phyloP scores from a whole-genome alignment of 106 monocot species.

The Dendrobium catenatum region DNA sequence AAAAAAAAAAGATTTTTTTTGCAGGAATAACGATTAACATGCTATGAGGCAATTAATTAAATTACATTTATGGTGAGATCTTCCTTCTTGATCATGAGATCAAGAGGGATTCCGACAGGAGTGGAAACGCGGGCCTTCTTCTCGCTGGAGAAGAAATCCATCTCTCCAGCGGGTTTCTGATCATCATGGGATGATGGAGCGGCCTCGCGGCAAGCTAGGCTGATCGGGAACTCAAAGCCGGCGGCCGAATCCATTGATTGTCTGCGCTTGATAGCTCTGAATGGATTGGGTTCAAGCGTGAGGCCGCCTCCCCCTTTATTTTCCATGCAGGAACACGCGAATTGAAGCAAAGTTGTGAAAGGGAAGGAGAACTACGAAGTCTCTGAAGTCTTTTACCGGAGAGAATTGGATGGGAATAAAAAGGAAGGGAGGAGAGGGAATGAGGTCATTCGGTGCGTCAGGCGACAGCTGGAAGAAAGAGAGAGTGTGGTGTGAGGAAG shows the following conservation, averaged over 20 bases:
- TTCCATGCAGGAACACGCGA: conserved; percentile 15
- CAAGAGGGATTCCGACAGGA: background rate
- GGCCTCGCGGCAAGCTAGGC: background rate
- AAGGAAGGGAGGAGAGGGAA: background rate
- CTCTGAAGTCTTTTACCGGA: conserved; percentile 37
- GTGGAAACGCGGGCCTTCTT: conserved; percentile 21
- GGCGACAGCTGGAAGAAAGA: conserved; percentile 14
- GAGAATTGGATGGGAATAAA: conserved; percentile 32
- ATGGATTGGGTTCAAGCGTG: conserved; percentile 1
- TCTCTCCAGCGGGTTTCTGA: conserved; percentile 25
- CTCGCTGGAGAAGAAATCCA: conserved; percentile 81
- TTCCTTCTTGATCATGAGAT: conserved; percentile 42
- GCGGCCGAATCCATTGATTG: conserved; percentile 9
- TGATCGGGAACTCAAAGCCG: conserved; percentile 8
- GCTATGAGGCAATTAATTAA: background rate
- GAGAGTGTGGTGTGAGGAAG: background rate
- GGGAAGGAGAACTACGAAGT: background rate
- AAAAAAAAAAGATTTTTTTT: background rate
- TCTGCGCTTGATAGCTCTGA: conserved; percentile 1
- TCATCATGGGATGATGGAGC: background rate
- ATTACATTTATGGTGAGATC: conserved; percentile 57
- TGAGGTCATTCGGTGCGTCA: conserved; percentile 41
- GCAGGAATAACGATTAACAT: background rate
- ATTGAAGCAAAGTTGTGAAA: background rate
- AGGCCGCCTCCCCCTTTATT: conserved; percentile 17